Evolutionary conservation across 176 grass and related monocot genomes (phyloP), one percentile per base, ranked within the genome.

Genomic region (Aegilops bicornis): DNA sequence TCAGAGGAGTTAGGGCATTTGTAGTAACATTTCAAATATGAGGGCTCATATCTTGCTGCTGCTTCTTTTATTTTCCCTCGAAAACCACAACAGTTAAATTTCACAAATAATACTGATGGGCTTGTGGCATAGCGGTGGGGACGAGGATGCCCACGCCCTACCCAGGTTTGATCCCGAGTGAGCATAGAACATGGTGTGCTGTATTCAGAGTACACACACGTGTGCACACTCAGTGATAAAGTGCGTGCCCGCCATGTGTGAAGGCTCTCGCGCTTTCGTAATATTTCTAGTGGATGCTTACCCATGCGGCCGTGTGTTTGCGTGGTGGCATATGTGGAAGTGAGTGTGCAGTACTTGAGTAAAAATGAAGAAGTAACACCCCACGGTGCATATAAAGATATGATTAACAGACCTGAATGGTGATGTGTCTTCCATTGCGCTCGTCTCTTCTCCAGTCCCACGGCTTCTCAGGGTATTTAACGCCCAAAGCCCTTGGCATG

Each of bases 391-490:
- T 39, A 72, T 35, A 2, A 3, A 30, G 50, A 3, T 36, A 62
- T 43, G 9, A 37, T n/a, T 22, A 59, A 35, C 17, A 74, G 23
- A 74, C 71, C 71, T 74, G 1, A 74, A 29, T 74, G 23, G 13
- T 74, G 14, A 2, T 0, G 40, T 74, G 71, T 74, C 12, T 48
- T 74, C 42, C 45, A 3, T 76, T 90, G 59, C 85, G 82, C 29
- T 79, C 69, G 2, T 87, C 43, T 69, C 77, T 93, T 64, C 85
- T 93, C 88, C 91, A 90, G 7, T 86, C 72, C 88, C 91, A 93
- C 40, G 88, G 92, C 67, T 86, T 83, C 83, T 93, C 89, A 32
- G 92, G 92, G 68, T 86, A 10, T n/a, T 16, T 63, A 59, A 80
- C 8, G 67, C 74, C 83, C 83, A 93, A 78, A 93, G 68, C 7